phyloP scores from a whole-genome alignment of 2,329 filamentous ascomycete genomes.

The Colletotrichum higginsianum region DNA sequence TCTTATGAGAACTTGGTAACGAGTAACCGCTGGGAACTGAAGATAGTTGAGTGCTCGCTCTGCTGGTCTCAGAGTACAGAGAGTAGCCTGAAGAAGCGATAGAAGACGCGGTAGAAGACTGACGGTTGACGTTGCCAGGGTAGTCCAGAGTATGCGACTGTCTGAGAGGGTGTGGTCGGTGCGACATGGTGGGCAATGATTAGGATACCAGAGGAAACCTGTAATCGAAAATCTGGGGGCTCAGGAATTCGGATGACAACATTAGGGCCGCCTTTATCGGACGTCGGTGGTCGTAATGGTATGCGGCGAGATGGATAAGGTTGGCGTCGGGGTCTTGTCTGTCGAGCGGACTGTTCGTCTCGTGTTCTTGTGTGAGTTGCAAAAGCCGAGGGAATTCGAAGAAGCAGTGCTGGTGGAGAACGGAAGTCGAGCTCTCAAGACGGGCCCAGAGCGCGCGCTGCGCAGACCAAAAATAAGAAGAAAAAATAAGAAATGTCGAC shows the following conservation, averaged over 20 bases:
- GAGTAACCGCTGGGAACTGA: slow-evolving; percentile 75
- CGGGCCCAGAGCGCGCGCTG: slow-evolving; percentile 32
- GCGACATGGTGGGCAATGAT: slow-evolving; percentile 63
- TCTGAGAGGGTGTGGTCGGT: slow-evolving; percentile 70
- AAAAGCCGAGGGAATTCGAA: slow-evolving; percentile 24
- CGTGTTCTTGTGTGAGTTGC: slow-evolving; percentile 13
- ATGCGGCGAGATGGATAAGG: slow-evolving; percentile 30
- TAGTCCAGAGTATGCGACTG: slow-evolving; percentile 69
- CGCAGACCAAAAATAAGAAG: slow-evolving; percentile 30
- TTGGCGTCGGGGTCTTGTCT: slow-evolving; percentile 23
- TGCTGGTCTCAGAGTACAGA: slow-evolving; percentile 70
- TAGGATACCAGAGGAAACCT: slow-evolving; percentile 45
- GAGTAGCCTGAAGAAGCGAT: slow-evolving; percentile 80
- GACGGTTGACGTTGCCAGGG: slow-evolving; percentile 65
- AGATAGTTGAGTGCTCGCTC: slow-evolving; percentile 80
- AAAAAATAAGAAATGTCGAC: slow-evolving; percentile 19
- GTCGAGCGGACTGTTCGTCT: slow-evolving; percentile 17
- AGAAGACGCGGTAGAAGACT: slow-evolving; percentile 79
- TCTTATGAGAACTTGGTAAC: slow-evolving; percentile 71
- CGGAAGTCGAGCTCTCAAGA: slow-evolving; percentile 16
- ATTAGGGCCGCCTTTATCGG: slow-evolving; percentile 45
- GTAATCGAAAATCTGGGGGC: slow-evolving; percentile 45
- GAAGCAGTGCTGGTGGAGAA: slow-evolving; percentile 28
- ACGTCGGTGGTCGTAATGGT: slow-evolving; percentile 20
- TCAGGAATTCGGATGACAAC: slow-evolving; percentile 47